Base-by-base conservation (phyloP, 139 green algal species). In the Micractinium conductrix region DNA sequence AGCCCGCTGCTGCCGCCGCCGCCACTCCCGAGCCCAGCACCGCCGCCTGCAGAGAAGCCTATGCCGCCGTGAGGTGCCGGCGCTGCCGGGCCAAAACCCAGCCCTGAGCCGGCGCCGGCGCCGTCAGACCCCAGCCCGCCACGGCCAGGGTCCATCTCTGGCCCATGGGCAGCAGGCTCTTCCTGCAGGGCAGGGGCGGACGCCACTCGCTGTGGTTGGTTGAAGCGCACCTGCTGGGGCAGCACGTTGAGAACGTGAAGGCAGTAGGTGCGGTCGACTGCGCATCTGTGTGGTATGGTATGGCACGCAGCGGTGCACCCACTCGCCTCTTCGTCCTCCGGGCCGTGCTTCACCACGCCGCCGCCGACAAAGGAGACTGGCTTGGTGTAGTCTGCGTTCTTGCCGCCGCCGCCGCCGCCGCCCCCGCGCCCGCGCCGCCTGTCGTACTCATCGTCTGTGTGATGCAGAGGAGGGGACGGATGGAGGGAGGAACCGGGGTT, bases 321-420 rank as follows among this genome's bases (percentile, higher is more conserved):
- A n/a, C 40, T 55, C 26, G 30, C 40, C 8, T 83, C 62, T 0
- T n/a, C 78, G 1, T 74, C 78, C 74, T 83, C 24, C 14, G 79
- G 53, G 2, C 43, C 81, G 43, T 86, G 81, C 72, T 86, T 53
- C 35, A 86, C 72, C 48, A 86, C 81, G n/a, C 78, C 78, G 78
- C 78, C 84, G 48, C 84, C 84, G 2, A 98, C 93, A 79, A 98
- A 98, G n/a, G 81, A 88, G 1, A 98, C 94, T 0, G 95, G 94
- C 67, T 93, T 95, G 28, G 87, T 88, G 71, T 95, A 92, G 60
- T 96, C 89, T 22, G 83, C 76, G n/a, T n/a, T 37, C 88, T 84
- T 8, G 72, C n/a, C n/a, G n/a, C n/a, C n/a, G n/a, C n/a, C 50
- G 53, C 84, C 63, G 16, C 90, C 58, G 2, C 83, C 44, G 67